Base-by-base conservation (phyloP, 208 protist species). In the Leptomonas seymouri region DNA sequence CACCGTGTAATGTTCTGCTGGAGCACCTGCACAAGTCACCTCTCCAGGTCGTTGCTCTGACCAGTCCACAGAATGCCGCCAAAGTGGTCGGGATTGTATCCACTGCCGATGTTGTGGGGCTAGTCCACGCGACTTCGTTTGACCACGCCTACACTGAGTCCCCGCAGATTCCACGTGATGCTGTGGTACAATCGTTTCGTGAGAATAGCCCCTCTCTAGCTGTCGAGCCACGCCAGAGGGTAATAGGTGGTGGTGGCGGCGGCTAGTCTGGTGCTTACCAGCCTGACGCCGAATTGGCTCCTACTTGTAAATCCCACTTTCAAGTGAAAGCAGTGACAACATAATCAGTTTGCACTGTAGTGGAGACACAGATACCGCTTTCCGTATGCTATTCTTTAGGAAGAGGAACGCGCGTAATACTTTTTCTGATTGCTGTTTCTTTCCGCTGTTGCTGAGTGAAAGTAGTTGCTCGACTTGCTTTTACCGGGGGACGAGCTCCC, bases 71-170 rank as follows among this genome's bases (percentile, higher is more conserved):
- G 15, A 67, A 72, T 30, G 23, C 48, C 23, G 23, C 42, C 16
- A 70, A 76, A 21, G 80, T 88, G 15, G 53, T 86, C 39, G 86
- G 86, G 6, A 64, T 89, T 16, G 54, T 92, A 21, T 87, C 80
- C 27, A 80, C 87, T 25, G 59, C 76, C 14, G 80, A 86, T 46
- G 73, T 92, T 25, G 80, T 79, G 23, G 83, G 89, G 68, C 74
- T 86, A 36, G 70, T 92, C 18, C 81, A 92, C 58, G 57, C 80
- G 27, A 87, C 81, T 11, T 79, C 86, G 2, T 88, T 91, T 57
- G 74, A 86, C 36, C 53, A 72, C n/a, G 74, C 57, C 16, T 77
- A 71, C 65, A 44, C 45, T 21, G 64, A 67, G 41, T 57, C 45
- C 15, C 49, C 61, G 21, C 56, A 59, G 23, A 21, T 45, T 11